These are phyloP conservation scores for Linnemannia exigua DNA, from an alignment of 192 early-diverging fungal genomes.

Conservation along the genomic window DNA sequence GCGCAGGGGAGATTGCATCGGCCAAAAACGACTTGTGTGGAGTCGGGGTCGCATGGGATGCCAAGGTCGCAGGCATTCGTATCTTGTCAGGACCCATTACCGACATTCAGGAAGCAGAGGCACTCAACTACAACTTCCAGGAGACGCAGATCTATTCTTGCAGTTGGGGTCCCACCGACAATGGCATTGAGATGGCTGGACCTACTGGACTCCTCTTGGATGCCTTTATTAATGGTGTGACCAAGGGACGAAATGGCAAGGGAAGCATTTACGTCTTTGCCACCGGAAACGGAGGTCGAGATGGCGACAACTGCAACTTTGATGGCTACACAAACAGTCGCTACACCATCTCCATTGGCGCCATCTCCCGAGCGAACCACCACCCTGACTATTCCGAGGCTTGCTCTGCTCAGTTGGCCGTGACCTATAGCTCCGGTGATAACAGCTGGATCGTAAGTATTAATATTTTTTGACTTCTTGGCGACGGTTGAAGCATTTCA, in stretches of 20 bases:
- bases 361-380: slow-evolving; percentile 80
- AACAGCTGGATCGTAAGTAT: slow-evolving; percentile 79
- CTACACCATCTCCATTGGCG: slow-evolving; percentile 94
- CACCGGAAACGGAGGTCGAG: slow-evolving; percentile 88
- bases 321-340: slow-evolving; percentile 98
- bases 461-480: too few relatives aligned
- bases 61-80: slow-evolving; percentile 89
- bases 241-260: slow-evolving; percentile 84
- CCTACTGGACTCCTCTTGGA: slow-evolving; percentile 85
- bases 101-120: slow-evolving; percentile 93
- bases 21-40: slow-evolving; percentile 93
- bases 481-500: too few relatives aligned
- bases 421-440: slow-evolving; percentile 88
- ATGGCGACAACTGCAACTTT: slow-evolving; percentile 94
- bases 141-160: slow-evolving; percentile 97
- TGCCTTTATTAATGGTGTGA: slow-evolving; percentile 90
- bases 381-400: slow-evolving; percentile 91
- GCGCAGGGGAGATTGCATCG: slow-evolving; percentile 98
- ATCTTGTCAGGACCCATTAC: slow-evolving; percentile 92
- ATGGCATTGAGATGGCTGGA: slow-evolving; percentile 87
- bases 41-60: slow-evolving; percentile 92
- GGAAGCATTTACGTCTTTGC: slow-evolving; percentile 97
- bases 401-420: slow-evolving; percentile 90
- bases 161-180: slow-evolving; percentile 95
- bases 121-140: slow-evolving; percentile 91